Evolutionary conservation across 2,329 filamentous ascomycete species (phyloP).

Genomic region (Grosmannia huntii): DNA sequence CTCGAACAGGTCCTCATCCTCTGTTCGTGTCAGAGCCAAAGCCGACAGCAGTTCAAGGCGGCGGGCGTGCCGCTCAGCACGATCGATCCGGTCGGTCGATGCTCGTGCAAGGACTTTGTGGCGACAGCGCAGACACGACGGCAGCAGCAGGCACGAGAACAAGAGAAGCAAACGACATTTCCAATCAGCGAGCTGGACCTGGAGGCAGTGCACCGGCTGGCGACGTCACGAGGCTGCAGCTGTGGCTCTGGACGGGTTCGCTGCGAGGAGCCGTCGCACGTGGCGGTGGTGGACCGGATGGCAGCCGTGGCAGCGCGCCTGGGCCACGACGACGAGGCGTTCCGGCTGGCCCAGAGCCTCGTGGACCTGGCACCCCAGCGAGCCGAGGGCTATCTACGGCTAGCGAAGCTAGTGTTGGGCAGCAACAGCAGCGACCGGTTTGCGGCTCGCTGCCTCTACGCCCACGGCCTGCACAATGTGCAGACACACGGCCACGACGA

Average conservation of each 20-base stretch:
- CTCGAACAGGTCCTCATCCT: conserved; percentile 3
- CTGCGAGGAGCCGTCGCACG: conserved; percentile 5
- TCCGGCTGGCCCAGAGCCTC: conserved; percentile 4
- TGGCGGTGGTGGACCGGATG: conserved; percentile 4
- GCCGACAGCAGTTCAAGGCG: conserved; percentile 1
- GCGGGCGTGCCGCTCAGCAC: conserved; percentile 3
- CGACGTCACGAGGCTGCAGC: background rate
- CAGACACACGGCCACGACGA: background rate
- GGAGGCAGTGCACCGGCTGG: conserved; percentile 4
- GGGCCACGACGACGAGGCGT: background rate
- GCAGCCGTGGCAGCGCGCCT: background rate
- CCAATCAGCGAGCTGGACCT: conserved; percentile 8
- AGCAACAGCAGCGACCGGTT: conserved; percentile 1
- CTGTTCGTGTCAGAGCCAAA: conserved; percentile 4
- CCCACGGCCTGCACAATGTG: conserved; percentile 10
- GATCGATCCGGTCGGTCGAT: conserved; percentile 8
- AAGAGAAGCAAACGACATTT: background rate
- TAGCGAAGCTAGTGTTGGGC: conserved; percentile 5
- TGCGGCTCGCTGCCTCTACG: conserved; percentile 10
- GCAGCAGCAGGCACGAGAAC: too few species aligned
- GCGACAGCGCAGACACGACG: conserved; percentile 7
- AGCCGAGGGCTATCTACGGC: conserved; percentile 9
- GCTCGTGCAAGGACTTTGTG: conserved; percentile 12
- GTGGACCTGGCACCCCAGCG: conserved; percentile 7
- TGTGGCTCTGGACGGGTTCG: conserved; percentile 10